Base-by-base conservation (phyloP, 305 asterid genomes). In the Solanum hybrid region DNA sequence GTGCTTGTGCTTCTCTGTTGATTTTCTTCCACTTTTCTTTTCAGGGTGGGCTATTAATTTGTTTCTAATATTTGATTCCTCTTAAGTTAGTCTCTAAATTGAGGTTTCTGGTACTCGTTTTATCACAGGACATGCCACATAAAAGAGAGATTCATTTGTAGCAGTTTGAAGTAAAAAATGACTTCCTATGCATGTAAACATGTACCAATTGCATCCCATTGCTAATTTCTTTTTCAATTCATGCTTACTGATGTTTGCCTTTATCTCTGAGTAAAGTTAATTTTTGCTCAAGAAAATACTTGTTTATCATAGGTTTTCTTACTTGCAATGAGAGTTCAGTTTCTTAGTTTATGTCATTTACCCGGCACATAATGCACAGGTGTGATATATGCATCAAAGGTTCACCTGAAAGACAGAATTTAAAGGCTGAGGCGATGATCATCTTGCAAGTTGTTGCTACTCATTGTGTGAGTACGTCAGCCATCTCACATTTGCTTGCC, bases 361-460 rank as follows among this genome's bases (percentile, higher is more conserved):
- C 79, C 35, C 61, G 67, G 71, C 69, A 89, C 92, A 11, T 91
- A 85, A 90, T 69, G 86, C 89, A 36, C 94, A 96, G 98, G 91
- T 96, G 98, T 91, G 98, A 96, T 93, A 91, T 94, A 74, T 96
- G 98, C 90, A 78, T 78, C n/a, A 90, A 92, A 31, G 96, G 97
- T 82, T 95, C 98, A 81, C 96, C 98, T 73, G 96, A 94, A 89
- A 87, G 88, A 86, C 96, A 96, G 92, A 93, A 94, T 93, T 37
- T 95, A 93, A 93, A 90, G 90, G 93, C 92, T 46, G 98, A 96
- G 93, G 95, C 91, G 0, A 85, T 90, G 73, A 67, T 92, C 82
- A 88, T 95, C 86, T 90, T 96, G 97, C 95, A 92, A 93, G 92
- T 91, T 88, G 91, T 95, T 92, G 90, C 91, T 88, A 88, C 95